phyloP scores from a whole-genome alignment of 306 rosid genomes.

The Rosa persica region DNA sequence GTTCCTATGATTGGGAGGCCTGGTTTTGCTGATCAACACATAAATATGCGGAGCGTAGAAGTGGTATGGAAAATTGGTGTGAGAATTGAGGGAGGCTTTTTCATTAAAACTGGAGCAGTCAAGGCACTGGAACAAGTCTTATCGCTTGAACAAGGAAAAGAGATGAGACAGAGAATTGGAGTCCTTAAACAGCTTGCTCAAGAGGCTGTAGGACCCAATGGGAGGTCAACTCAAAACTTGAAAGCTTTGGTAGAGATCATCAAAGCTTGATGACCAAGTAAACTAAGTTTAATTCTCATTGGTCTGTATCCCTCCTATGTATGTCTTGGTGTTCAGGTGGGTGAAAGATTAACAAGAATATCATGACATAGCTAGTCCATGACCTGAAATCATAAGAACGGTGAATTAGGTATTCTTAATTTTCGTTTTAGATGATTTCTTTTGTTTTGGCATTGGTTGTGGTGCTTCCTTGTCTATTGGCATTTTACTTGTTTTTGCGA shows the following conservation, averaged over 20 bases:
- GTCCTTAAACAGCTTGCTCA: neutral
- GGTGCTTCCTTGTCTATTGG: no score
- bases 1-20: neutral
- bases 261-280: neutral
- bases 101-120: neutral
- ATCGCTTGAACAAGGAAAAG: neutral
- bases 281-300: neutral
- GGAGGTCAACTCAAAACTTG: neutral
- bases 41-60: neutral
- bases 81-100: neutral
- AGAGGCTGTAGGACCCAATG: neutral
- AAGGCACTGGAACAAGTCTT: neutral
- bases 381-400: no score
- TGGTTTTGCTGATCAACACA: neutral
- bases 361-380: no score
- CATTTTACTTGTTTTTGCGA: no score
- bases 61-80: neutral
- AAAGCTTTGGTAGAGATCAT: neutral
- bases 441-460: no score
- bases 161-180: neutral
- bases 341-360: no score
- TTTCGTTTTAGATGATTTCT: no score
- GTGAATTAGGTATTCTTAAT: no score
- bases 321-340: no score
- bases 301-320: neutral